Conservation (phyloP, 441 rosid species). For the Bruguiera hainesii region DNA sequence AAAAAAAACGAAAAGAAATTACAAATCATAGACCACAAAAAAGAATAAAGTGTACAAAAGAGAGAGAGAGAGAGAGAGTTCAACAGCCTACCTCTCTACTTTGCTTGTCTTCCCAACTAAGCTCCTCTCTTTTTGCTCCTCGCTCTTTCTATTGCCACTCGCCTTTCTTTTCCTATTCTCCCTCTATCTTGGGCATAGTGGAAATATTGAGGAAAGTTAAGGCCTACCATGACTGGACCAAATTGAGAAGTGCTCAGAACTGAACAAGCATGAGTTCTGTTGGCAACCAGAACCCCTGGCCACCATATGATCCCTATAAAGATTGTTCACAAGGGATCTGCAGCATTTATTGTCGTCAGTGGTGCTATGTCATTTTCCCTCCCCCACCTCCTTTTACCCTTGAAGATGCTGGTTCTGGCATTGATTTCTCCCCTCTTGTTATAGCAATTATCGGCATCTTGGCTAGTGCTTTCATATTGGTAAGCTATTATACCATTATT, state of each 20-base stretch:
- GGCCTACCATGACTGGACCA: too few species aligned
- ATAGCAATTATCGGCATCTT: conserved; percentile 74
- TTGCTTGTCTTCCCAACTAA: conserved; percentile 36
- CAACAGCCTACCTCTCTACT: conserved; percentile 35
- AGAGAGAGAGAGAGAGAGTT: conserved; percentile 25
- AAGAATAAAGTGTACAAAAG: conserved; percentile 11
- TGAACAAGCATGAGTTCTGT: conserved; percentile 49
- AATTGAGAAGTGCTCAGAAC: not conserved
- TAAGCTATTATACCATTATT: conserved; percentile 68
- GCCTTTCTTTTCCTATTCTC: not conserved
- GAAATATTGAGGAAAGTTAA: not conserved
- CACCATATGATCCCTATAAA: conserved; percentile 50
- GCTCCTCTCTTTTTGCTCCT: conserved; percentile 6
- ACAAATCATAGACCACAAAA: not conserved
- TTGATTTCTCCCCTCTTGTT: conserved; percentile 70
- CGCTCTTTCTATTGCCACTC: not conserved
- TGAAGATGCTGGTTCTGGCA: conserved; percentile 26
- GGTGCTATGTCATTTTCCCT: conserved; percentile 80
- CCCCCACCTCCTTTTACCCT: conserved; percentile 63
- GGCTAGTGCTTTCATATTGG: conserved; percentile 63
- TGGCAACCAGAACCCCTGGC: conserved; percentile 61
- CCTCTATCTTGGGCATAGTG: not conserved
- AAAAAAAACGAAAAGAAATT: not conserved
- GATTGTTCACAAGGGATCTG: conserved; percentile 85
- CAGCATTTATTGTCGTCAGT: conserved; percentile 77